Evolutionary conservation across 1,139 yeast species (phyloP), one percentile per base, ranked within the genome.

Genomic region (Suhomyces guaymorum): DNA sequence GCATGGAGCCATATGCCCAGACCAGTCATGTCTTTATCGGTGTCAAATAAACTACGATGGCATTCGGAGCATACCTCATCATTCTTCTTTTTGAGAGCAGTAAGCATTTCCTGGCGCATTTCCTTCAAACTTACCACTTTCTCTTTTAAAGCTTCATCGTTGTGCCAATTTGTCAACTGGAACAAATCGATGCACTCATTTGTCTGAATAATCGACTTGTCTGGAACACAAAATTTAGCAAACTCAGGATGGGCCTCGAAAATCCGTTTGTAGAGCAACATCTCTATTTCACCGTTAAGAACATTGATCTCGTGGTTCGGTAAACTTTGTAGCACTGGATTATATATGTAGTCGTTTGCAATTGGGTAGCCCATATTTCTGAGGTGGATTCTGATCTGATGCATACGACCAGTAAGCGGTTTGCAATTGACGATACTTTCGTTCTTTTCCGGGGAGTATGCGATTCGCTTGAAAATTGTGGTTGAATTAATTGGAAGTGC

Each of bases 341-440:
- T 69, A 54, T 84, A 84, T 11, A 80, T 55, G 7, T 72, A 73
- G 52, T 86, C 95, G 46, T 85, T 83, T 1, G 67, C 71, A 8
- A 87, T 86, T 0, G 95, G 92, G 45, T 55, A 65, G 0, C 88
- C 87, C 33, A 82, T 35, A 36, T 78, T 70, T 16, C 85, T 69
- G 19, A 85, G 57, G 59, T 85, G 95, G 6, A 84, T 81, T 35
- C 95, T 64, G 15, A 85, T 82, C 53, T 85, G 95, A 54, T 85
- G 95, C 47, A 85, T 82, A 47, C 84, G 70, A 0, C 95, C 95
- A 0, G 92, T 80, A 7, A 75, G 44, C 0, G 95, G 95, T 42
- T 61, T 66, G 51, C 95, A 84, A 32, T 64, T 49, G 0, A 85
- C 84, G 1, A 85, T 55, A 36, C 82, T 75, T 37, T 81, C 72